phyloP scores from a whole-genome alignment of 805 yeast genomes.

The Saccharomycopsis fermentans region DNA sequence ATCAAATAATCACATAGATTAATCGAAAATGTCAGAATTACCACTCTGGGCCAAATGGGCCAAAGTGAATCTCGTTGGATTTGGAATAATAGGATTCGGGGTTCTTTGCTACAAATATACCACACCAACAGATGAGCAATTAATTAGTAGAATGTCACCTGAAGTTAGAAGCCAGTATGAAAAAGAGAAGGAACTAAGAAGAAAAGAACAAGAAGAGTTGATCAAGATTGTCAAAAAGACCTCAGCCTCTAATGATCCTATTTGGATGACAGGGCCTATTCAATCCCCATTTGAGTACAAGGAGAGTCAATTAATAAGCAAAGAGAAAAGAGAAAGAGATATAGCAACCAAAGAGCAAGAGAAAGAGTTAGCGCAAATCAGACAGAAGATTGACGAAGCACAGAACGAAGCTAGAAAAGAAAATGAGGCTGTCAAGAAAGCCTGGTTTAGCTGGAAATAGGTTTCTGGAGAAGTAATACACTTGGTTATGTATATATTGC shows the following conservation, averaged over 20 bases:
- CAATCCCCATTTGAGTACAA: conserved; percentile 53
- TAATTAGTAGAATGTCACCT: conserved; percentile 67
- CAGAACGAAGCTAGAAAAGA: conserved; percentile 22
- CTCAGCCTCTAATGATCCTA: conserved; percentile 60
- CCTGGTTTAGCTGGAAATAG: conserved; percentile 24
- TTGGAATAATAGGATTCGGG: conserved; percentile 66
- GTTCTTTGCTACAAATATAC: conserved; percentile 58
- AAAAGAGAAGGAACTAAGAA: conserved; percentile 48
- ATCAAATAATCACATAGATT: too few species aligned
- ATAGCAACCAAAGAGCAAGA: conserved; percentile 34
- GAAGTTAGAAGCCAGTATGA: conserved; percentile 73
- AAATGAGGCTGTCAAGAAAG: conserved; percentile 26
- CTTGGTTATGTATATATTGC: neutral
- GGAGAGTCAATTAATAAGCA: conserved; percentile 28
- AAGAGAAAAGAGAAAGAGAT: conserved; percentile 38
- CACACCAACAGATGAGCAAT: conserved; percentile 77
- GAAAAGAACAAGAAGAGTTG: conserved; percentile 57
- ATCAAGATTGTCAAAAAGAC: conserved; percentile 59
- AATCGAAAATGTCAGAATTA: neutral
- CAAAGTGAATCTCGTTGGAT: conserved; percentile 48
- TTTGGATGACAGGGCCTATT: conserved; percentile 72
- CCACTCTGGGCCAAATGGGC: conserved; percentile 45
- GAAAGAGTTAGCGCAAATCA: conserved; percentile 33
- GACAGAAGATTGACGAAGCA: conserved; percentile 30
- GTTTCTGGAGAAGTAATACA: neutral